Conservation (phyloP, 2,329 filamentous ascomycete genomes). For the Alternaria infectoria region DNA sequence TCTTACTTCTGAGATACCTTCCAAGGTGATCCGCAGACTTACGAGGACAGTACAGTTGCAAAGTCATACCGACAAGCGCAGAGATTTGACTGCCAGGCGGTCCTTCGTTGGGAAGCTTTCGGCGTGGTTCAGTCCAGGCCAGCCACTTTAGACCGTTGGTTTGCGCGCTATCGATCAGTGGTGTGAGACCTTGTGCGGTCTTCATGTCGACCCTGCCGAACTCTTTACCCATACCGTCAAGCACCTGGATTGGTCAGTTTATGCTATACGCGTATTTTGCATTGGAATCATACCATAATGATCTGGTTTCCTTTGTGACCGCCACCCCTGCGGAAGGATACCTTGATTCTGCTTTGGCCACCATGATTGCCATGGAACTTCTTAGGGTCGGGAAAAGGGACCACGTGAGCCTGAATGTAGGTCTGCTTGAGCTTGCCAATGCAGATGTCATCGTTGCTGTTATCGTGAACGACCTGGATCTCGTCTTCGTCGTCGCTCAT, state of each 20-base stretch:
- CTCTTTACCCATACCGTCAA: constrained; percentile 72
- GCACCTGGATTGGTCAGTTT: constrained; percentile 45
- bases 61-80: constrained; percentile 60
- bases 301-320: constrained; percentile 65
- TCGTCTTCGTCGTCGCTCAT: constrained; percentile 68
- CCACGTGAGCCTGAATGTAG: constrained; percentile 68
- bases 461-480: constrained; percentile 63
- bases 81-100: constrained; percentile 27
- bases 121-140: constrained; percentile 72
- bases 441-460: constrained; percentile 75
- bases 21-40: constrained; percentile 71
- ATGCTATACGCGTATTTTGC: not conserved
- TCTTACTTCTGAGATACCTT: constrained; percentile 67
- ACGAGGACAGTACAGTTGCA: constrained; percentile 81
- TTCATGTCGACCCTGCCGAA: constrained; percentile 78
- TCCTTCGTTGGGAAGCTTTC: constrained; percentile 66
- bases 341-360: constrained; percentile 71
- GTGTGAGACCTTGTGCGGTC: constrained; percentile 71
- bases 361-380: constrained; percentile 64
- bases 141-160: constrained; percentile 71
- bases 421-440: constrained; percentile 77
- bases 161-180: constrained; percentile 70
- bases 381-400: constrained; percentile 73
- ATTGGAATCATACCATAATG: constrained; percentile 60
- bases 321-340: constrained; percentile 68